A percentile compares a stretch with the other conserved stretches of the same genome.
Conservation (phyloP, 2,329 filamentous ascomycete species). For the Aureobasidium lini region DNA sequence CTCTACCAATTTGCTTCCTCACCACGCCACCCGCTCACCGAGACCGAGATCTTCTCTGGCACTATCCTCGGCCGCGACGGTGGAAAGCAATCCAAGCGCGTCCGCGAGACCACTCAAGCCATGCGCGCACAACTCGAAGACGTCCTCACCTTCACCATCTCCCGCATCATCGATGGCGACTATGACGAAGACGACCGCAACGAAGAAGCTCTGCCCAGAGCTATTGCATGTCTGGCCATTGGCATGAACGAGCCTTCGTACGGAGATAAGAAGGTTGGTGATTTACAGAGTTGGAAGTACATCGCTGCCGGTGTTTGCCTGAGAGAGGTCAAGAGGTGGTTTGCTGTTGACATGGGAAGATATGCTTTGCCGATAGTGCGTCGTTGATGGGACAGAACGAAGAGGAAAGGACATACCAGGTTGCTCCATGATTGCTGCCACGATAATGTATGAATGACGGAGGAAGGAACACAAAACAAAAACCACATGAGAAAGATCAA, state of each 20-base stretch:
- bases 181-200: slow-evolving; percentile 24
- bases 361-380: not conserved
- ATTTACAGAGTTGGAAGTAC: slow-evolving; percentile 46
- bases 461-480: no score
- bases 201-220: slow-evolving; percentile 39
- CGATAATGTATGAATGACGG: no score
- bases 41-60: slow-evolving; percentile 51
- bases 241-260: slow-evolving; percentile 30
- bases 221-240: slow-evolving; percentile 44
- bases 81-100: slow-evolving; percentile 24
- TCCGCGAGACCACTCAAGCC: slow-evolving; percentile 29
- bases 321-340: slow-evolving; percentile 39
- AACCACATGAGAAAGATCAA: no score
- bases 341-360: not conserved
- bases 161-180: slow-evolving; percentile 38
- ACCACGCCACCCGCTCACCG: slow-evolving; percentile 36
- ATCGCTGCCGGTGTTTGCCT: slow-evolving; percentile 45
- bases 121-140: slow-evolving; percentile 35
- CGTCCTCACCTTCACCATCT: slow-evolving; percentile 34
- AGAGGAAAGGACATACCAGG: not conserved
- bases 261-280: slow-evolving; percentile 25
- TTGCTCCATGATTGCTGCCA: no score
- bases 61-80: slow-evolving; percentile 47
- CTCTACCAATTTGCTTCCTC: slow-evolving; percentile 40
- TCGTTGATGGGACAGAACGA: not conserved